These are phyloP conservation scores for Angomonas deanei DNA, from an alignment of 208 protist genomes.

Conservation along the genomic window DNA sequence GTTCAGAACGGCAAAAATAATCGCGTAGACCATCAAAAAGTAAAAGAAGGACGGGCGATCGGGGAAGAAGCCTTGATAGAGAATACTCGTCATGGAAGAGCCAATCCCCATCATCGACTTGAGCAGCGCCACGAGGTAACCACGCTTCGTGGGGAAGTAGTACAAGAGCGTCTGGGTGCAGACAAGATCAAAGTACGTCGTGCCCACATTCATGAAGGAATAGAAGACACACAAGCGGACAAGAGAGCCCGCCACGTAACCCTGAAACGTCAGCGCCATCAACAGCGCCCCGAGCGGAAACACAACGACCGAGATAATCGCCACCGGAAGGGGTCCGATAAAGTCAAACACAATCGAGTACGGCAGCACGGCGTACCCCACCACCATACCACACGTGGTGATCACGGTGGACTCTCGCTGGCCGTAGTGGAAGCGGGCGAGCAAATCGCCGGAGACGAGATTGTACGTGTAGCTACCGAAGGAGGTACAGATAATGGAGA, in stretches of 20 bases:
- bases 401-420: constrained; percentile 57
- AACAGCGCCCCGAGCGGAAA: constrained; percentile 28
- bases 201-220: constrained; percentile 26
- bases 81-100: constrained; percentile 33
- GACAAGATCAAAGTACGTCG: constrained; percentile 24
- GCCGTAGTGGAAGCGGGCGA: constrained; percentile 39
- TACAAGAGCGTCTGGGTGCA: constrained; percentile 33
- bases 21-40: constrained; percentile 30
- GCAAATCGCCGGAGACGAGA: constrained; percentile 31
- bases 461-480: constrained; percentile 45
- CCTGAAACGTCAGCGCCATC: constrained; percentile 29
- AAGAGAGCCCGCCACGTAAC: constrained; percentile 24
- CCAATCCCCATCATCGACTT: constrained; percentile 54
- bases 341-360: constrained; percentile 40
- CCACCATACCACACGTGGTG: constrained; percentile 30
- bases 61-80: constrained; percentile 43
- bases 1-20: constrained; percentile 19
- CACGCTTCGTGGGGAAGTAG: constrained; percentile 37
- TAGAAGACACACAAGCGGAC: constrained; percentile 28
- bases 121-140: constrained; percentile 37
- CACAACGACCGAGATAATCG: not conserved
- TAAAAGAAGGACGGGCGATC: constrained; percentile 31
- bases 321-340: constrained; percentile 23
- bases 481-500: constrained; percentile 18
- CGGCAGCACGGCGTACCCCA: constrained; percentile 29